These are phyloP conservation scores for Mycena leptocephala DNA, from an alignment of 768 basidiomycete genomes.

Conservation along the genomic window DNA sequence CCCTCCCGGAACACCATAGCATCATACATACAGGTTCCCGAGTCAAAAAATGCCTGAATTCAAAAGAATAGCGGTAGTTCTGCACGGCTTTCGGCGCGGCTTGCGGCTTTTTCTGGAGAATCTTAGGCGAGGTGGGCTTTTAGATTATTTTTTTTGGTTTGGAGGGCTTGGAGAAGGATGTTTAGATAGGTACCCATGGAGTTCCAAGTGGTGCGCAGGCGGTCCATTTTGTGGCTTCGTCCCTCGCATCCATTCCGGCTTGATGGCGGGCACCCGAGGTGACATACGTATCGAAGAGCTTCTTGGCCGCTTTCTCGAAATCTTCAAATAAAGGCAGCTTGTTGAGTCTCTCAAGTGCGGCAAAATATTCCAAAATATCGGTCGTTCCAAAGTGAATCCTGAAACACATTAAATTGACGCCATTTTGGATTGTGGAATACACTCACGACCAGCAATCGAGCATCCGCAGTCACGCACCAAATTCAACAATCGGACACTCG, in stretches of 20 bases:
- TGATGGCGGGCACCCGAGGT: neutral
- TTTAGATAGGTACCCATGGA: neutral
- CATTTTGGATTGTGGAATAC: neutral
- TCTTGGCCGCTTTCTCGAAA: neutral
- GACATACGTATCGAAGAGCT: conserved; percentile 2
- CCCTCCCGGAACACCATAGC: neutral
- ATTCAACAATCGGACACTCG: too few species aligned
- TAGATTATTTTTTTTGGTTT: neutral
- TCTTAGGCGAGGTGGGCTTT: neutral
- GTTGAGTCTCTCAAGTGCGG: neutral
- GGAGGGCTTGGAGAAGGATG: neutral
- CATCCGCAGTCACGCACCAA: conserved; percentile 36
- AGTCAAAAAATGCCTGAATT: neutral
- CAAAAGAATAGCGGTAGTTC: neutral
- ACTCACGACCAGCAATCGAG: conserved; percentile 37
- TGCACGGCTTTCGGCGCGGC: neutral
- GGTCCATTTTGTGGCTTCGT: neutral
- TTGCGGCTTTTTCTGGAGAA: neutral
- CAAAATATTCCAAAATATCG: conserved; percentile 3
- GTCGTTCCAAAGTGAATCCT: neutral
- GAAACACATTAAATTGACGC: neutral
- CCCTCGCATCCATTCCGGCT: neutral
- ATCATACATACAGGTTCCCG: neutral
- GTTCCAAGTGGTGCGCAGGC: neutral
- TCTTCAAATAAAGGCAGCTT: neutral